Conservation (phyloP, 495 filamentous ascomycete species). For the Daldinia loculata region DNA sequence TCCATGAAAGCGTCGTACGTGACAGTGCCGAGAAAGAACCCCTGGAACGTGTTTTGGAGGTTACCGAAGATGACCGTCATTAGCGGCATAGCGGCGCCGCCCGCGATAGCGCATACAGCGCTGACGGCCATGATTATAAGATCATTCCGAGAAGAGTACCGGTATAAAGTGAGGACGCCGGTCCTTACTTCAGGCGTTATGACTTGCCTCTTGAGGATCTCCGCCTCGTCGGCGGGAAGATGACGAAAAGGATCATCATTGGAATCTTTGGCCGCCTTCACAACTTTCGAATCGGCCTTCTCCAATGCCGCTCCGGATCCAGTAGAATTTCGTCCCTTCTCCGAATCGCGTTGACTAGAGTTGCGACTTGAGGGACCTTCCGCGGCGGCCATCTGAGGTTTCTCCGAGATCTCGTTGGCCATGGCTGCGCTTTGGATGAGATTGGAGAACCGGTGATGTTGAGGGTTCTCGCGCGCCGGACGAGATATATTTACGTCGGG, state of each 20-base stretch:
- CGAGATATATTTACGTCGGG: slow-evolving; percentile 9
- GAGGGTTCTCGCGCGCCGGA: slow-evolving; percentile 18
- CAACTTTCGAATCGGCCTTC: slow-evolving; percentile 63
- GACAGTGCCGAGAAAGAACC: slow-evolving; percentile 61
- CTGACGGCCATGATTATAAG: slow-evolving; percentile 74
- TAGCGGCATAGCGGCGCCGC: slow-evolving; percentile 81
- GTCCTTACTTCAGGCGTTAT: slow-evolving; percentile 71
- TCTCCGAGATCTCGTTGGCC: slow-evolving; percentile 44
- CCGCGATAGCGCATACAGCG: slow-evolving; percentile 73
- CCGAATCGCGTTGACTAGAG: slow-evolving; percentile 48
- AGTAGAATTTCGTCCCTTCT: slow-evolving; percentile 24
- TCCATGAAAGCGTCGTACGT: slow-evolving; percentile 64
- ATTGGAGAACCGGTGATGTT: not conserved
- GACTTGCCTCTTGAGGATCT: slow-evolving; percentile 70
- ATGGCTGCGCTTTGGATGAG: slow-evolving; percentile 25
- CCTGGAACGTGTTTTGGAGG: slow-evolving; percentile 75
- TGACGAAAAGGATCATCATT: slow-evolving; percentile 63
- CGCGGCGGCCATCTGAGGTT: slow-evolving; percentile 38
- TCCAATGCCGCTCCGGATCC: slow-evolving; percentile 38
- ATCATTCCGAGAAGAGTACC: slow-evolving; percentile 82
- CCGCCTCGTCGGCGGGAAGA: slow-evolving; percentile 59
- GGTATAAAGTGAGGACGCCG: slow-evolving; percentile 73
- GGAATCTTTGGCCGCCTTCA: slow-evolving; percentile 43
- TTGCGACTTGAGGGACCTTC: slow-evolving; percentile 38
- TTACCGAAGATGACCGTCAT: slow-evolving; percentile 90